Evolutionary conservation across 163 green algal species (phyloP).

Genomic region (Volvox carteri): DNA sequence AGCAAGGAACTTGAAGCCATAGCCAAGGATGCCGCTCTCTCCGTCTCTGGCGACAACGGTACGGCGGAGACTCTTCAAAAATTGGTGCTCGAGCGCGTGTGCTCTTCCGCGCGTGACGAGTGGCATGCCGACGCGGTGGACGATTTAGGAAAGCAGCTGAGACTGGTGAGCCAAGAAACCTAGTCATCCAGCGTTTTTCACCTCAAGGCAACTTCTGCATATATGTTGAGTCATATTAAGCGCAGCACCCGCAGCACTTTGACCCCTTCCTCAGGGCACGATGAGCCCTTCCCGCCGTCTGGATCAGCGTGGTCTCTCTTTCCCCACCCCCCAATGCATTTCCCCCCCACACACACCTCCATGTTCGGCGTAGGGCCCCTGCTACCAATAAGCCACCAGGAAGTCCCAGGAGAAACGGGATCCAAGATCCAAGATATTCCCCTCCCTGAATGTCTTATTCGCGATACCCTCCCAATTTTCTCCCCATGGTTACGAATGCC

Average conservation of each 20-base stretch:
- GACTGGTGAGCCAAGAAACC: conserved; percentile 27
- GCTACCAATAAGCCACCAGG: too few species aligned
- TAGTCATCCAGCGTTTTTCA: too few species aligned
- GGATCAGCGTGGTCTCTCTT: not conserved
- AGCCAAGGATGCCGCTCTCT: not conserved
- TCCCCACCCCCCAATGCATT: not conserved
- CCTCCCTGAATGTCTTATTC: too few species aligned
- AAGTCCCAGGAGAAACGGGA: too few species aligned
- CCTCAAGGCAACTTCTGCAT: too few species aligned
- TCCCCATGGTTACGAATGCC: too few species aligned
- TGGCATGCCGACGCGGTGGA: conserved; percentile 72
- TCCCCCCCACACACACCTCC: not conserved
- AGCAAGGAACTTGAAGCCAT: conserved; percentile 27
- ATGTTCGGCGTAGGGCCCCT: not conserved
- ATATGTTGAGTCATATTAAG: too few species aligned
- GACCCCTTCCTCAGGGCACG: too few species aligned
- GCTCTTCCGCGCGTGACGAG: conserved; percentile 25
- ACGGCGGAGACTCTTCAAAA: not conserved
- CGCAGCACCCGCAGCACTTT: too few species aligned
- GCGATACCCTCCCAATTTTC: too few species aligned
- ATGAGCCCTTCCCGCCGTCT: too few species aligned
- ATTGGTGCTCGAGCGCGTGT: conserved; percentile 31
- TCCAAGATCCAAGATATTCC: too few species aligned
- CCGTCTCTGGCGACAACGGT: not conserved
- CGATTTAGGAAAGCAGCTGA: conserved; percentile 83